Percentiles rank a stretch among this genome's conserved stretches.
Conservation (phyloP, 116 monocot species). For the Cymodocea nodosa region DNA sequence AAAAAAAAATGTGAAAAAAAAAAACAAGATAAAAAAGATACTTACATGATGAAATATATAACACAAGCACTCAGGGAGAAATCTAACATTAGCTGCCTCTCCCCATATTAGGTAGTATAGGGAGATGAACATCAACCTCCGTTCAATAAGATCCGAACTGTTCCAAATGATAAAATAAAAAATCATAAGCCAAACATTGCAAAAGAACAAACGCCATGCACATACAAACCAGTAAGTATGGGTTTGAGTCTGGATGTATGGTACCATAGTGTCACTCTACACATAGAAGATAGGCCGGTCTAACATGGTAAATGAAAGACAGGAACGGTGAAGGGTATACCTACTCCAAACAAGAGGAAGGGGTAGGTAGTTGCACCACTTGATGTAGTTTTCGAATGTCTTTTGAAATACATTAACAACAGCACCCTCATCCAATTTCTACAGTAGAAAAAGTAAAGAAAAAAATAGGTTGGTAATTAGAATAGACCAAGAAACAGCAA, state of each 20-base stretch:
- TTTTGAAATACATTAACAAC: constrained; percentile 63
- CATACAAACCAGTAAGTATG: no score
- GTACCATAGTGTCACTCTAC: no score
- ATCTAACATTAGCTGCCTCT: constrained; percentile 82
- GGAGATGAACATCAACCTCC: constrained; percentile 63
- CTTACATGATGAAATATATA: constrained; percentile 98
- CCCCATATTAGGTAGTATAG: constrained; percentile 92
- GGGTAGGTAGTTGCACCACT: constrained; percentile 73
- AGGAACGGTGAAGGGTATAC: constrained; percentile 1
- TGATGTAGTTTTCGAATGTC: constrained; percentile 83
- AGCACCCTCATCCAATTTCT: constrained; percentile 87
- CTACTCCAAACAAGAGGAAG: constrained; percentile 27
- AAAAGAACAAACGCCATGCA: no score
- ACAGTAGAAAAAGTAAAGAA: not conserved
- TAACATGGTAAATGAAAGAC: no score
- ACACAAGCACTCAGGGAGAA: constrained; percentile 92
- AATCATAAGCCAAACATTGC: no score
- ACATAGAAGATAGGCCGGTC: no score
- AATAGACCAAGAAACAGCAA: not conserved
- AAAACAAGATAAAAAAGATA: constrained; percentile 6
- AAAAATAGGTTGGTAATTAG: not conserved
- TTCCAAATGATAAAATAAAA: not conserved
- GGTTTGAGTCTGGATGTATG: no score
- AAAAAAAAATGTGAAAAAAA: not conserved
- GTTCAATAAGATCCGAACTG: constrained; percentile 63